phyloP scores from a whole-genome alignment of 352 stramenopile genomes.

The Chrysophaeum taylorii region DNA sequence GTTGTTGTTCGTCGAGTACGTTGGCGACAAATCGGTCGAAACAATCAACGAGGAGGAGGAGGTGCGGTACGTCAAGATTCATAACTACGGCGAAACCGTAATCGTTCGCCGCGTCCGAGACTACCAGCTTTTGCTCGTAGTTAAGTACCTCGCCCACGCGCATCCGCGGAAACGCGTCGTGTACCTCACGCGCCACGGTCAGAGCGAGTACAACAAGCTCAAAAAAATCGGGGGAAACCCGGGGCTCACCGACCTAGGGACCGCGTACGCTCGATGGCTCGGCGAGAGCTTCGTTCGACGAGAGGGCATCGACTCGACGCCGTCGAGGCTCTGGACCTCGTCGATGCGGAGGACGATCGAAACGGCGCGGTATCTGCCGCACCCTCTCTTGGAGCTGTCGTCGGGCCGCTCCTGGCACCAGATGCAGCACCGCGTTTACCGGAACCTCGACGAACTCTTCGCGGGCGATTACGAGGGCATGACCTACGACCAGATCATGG shows the following conservation, averaged over 20 bases:
- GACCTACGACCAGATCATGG: conserved; percentile 90
- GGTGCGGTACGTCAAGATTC: conserved; percentile 54
- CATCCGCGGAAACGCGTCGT: conserved; percentile 82
- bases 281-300: conserved; percentile 81
- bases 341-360: conserved; percentile 87
- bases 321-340: conserved; percentile 82
- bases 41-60: conserved; percentile 39
- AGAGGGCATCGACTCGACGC: conserved; percentile 42
- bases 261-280: conserved; percentile 82
- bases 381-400: conserved; percentile 34
- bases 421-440: conserved; percentile 41
- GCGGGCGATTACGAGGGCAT: conserved; percentile 88
- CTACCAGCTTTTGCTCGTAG: conserved; percentile 64
- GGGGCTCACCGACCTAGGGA: conserved; percentile 73
- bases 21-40: no score
- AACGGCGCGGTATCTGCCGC: conserved; percentile 76
- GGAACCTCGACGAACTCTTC: conserved; percentile 87
- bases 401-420: conserved; percentile 46
- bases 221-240: conserved; percentile 91
- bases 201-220: conserved; percentile 93
- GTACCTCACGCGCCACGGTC: conserved; percentile 89
- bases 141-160: conserved; percentile 89
- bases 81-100: no score
- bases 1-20: no score
- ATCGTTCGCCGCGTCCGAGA: no score